A percentile compares a stretch with the other conserved stretches of the same genome.
Evolutionary conservation across 441 rosid genomes (phyloP).

Genomic region (Daphne laureola): DNA sequence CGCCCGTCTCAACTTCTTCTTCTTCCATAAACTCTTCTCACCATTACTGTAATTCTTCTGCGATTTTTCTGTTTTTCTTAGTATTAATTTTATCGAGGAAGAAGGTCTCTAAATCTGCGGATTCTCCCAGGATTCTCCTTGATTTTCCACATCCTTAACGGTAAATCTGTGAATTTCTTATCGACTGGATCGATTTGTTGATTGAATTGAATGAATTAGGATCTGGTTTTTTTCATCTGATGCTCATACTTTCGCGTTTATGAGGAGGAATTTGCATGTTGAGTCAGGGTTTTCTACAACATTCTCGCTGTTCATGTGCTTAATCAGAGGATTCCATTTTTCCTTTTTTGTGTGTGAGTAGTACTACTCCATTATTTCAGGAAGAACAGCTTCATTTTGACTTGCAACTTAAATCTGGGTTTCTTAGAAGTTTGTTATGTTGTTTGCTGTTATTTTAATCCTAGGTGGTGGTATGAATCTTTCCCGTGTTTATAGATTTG

Average conservation of each 20-base stretch:
- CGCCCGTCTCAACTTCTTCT: constrained; percentile 3
- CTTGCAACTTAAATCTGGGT: no score
- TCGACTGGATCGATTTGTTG: not conserved
- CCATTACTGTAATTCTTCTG: not conserved
- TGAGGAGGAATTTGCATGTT: not conserved
- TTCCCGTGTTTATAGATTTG: no score
- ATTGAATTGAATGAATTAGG: not conserved
- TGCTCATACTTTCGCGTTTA: not conserved
- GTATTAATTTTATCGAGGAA: not conserved
- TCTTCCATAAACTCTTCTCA: not conserved
- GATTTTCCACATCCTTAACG: constrained; percentile 3
- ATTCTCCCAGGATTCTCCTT: constrained; percentile 8
- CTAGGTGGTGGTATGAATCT: no score
- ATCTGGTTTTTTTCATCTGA: not conserved
- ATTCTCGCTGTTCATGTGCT: not conserved
- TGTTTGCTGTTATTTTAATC: no score
- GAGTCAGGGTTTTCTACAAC: not conserved
- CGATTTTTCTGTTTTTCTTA: not conserved
- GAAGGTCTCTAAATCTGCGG: constrained; percentile 20
- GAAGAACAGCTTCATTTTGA: no score
- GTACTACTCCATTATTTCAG: no score
- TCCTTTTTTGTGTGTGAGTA: no score
- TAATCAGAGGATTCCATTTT: not conserved
- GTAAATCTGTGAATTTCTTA: constrained; percentile 11
- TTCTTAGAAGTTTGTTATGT: no score